These are phyloP conservation scores for Hevea brasiliensis DNA, from an alignment of 345 rosid species.

Conservation along the genomic window DNA sequence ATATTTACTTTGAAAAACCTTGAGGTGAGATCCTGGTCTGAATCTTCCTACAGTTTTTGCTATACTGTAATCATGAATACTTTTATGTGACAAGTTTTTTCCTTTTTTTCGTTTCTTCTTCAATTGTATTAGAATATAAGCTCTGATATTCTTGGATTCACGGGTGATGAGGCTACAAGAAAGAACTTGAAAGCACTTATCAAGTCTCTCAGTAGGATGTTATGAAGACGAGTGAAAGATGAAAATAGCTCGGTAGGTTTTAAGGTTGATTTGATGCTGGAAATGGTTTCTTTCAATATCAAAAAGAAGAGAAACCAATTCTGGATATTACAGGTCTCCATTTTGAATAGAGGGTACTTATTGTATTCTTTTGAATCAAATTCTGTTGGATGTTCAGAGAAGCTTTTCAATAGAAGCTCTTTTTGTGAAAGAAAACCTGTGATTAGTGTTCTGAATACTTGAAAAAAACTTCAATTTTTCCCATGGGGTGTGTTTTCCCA, in stretches of 20 bases:
- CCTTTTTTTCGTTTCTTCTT: neutral
- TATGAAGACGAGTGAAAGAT: constrained; percentile 42
- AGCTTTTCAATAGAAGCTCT: too few species aligned
- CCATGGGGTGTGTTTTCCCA: too few species aligned
- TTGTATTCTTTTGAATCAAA: too few species aligned
- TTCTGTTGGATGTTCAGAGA: too few species aligned
- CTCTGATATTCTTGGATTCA: constrained; percentile 93
- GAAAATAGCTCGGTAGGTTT: neutral
- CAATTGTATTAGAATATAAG: constrained; percentile 41
- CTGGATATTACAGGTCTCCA: neutral
- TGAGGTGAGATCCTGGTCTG: constrained; percentile 56
- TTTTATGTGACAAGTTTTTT: neutral
- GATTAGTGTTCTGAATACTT: too few species aligned
- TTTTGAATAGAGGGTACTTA: neutral
- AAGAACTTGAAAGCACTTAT: constrained; percentile 82
- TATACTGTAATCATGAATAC: neutral
- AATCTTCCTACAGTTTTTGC: neutral
- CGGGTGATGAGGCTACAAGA: constrained; percentile 95
- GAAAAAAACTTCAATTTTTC: too few species aligned
- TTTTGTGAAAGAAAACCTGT: too few species aligned
- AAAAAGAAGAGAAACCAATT: neutral
- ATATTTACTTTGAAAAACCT: constrained; percentile 91
- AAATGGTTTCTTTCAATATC: constrained; percentile 5
- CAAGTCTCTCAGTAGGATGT: constrained; percentile 89
- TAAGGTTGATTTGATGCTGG: constrained; percentile 1